Evolutionary conservation across 106 monocot genomes (phyloP).

Genomic region (Allium sativum): DNA sequence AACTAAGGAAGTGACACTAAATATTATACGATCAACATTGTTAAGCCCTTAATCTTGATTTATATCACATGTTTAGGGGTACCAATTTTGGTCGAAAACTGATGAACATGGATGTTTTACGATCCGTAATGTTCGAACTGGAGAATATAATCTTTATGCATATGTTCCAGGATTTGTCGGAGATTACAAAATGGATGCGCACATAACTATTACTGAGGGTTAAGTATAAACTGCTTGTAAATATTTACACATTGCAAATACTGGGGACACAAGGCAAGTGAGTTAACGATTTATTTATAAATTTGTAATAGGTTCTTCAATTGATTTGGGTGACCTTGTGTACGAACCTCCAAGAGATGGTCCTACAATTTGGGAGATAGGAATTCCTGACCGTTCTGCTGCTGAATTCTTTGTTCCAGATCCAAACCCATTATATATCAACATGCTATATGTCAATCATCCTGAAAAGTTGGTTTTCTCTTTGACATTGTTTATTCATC

Average conservation of each 20-base stretch:
- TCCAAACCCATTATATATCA: constrained; percentile 40
- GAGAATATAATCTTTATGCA: constrained; percentile 71
- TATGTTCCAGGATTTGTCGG: constrained; percentile 83
- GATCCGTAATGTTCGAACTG: constrained; percentile 41
- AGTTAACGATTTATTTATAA: too few relatives aligned
- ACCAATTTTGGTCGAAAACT: constrained; percentile 83
- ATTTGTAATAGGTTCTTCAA: constrained; percentile 14
- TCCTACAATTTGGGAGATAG: constrained; percentile 81
- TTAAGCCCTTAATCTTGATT: too few relatives aligned
- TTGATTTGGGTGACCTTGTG: constrained; percentile 37
- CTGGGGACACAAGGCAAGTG: too few relatives aligned
- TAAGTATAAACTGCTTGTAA: too few relatives aligned
- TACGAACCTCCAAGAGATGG: constrained; percentile 66
- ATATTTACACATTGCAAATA: too few relatives aligned
- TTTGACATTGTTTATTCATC: too few relatives aligned
- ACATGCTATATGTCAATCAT: constrained; percentile 43
- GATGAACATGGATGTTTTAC: constrained; percentile 32
- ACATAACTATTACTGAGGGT: constrained; percentile 38
- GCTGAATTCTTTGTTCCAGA: constrained; percentile 75
- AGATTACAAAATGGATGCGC: constrained; percentile 46
- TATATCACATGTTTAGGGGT: constrained; percentile 28
- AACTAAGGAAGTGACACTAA: background rate
- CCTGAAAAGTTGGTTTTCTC: constrained; percentile 16
- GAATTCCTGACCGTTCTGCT: constrained; percentile 59
- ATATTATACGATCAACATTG: background rate